phyloP scores from a whole-genome alignment of 257 asterid species.

The Primulina tabacum region DNA sequence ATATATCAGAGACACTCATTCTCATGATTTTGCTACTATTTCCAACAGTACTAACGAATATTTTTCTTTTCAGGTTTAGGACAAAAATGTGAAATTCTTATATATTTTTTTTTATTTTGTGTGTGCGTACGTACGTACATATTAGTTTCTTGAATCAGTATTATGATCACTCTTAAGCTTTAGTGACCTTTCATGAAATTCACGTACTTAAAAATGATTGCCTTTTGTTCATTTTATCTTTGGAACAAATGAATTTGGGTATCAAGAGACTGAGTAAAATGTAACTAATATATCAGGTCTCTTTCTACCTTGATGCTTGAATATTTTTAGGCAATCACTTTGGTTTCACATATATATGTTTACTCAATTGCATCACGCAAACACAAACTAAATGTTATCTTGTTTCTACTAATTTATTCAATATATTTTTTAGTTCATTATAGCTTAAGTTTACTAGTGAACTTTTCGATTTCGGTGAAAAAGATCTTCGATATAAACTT shows the following conservation, averaged over 20 bases:
- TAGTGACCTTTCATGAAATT: not conserved
- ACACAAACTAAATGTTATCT: not conserved
- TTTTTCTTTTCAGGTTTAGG: not conserved
- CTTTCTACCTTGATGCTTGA: no score
- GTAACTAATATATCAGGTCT: no score
- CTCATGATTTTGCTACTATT: not conserved
- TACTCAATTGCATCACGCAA: not conserved
- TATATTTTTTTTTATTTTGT: no score
- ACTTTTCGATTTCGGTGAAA: not conserved
- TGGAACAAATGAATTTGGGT: no score
- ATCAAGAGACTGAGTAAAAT: no score
- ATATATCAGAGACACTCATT: not conserved
- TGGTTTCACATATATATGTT: no score
- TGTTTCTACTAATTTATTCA: no score
- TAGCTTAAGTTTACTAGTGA: not conserved
- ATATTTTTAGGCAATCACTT: no score
- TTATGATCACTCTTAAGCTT: not conserved
- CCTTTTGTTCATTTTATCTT: not conserved
- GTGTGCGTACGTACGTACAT: not conserved
- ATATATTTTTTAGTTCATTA: no score
- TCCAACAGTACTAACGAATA: not conserved
- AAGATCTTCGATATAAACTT: no score
- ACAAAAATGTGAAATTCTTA: not conserved
- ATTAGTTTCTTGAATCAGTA: not conserved
- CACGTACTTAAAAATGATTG: not conserved